Base-by-base conservation (phyloP, 805 yeast species). In the Ogataea kodamae region DNA sequence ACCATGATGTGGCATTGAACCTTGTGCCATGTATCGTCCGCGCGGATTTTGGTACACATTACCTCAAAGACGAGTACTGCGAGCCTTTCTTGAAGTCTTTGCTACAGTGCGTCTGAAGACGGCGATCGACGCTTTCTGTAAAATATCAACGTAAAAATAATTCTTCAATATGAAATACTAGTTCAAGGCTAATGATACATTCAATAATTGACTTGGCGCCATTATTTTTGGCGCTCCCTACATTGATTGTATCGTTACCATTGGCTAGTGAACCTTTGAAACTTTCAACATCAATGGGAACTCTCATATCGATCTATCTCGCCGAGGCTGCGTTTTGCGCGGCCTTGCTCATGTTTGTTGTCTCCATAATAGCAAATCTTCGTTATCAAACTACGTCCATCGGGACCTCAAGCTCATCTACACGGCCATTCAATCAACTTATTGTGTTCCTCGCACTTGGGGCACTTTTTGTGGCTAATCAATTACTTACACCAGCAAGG, bases 211-310 rank as follows among this genome's bases (percentile, higher is more conserved):
- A 57, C 21, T 39, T 52, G 12, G 51, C 64, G 1, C 67, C 67
- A 5, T 32, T 59, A 18, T 56, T 56, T 25, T 31, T 62, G 26
- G 49, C 65, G 1, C 35, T 62, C 7, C 65, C 67, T 9, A 55
- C 62, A 0, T 40, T 62, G 10, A 39, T 55, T 24, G 49, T 56
- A 9, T 60, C 66, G 2, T 43, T 55, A 25, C 50, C 52, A 4
- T 37, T 58, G 9, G 46, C 57, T 6, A 37, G 43, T 26, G 30
- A 17, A 28, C 9, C 26, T 6, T 19, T 5, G 9, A 30, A 20
- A 5, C 16, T 26, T 8, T 24, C 12, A 5, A 8, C n/a, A 1
- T 6, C 28, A 11, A 33, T 36, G n/a, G n/a, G 26, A n/a, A 40
- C 39, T 5, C 33, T 23, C 8, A 36, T 37, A 13, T 18, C 28